Base-by-base conservation (phyloP, 2,329 filamentous ascomycete species). In the Colletotrichum sp. region DNA sequence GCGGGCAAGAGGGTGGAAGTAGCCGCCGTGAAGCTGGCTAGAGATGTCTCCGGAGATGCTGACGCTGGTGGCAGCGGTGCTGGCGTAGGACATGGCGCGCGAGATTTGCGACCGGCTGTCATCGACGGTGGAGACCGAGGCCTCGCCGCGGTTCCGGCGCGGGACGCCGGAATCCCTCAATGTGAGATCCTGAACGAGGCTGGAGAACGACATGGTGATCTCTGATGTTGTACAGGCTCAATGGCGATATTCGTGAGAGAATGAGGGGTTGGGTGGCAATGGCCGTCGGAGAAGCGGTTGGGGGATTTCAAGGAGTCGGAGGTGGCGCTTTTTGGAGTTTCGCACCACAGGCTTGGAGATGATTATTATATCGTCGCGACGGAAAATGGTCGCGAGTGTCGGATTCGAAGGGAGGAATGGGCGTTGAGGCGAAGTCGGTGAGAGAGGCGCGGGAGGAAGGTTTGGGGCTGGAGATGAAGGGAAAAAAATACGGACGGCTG, bases 11-110 rank as follows among this genome's bases (percentile, higher is more conserved):
- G 95, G 94, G 81, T 97, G 95, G 81, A 92, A 93, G 85, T 96
- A 96, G 74, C 95, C 95, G 69, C 94, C 93, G 82, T 97, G 95
- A 57, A 96, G 90, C 85, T 96, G 95, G 84, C 94, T 96, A 16
- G 93, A 93, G 79, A 97, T 96, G 81, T 96, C 94, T 69, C 92
- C 92, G 3, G 91, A 87, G 79, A 93, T 93, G 89, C 92, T 93
- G 78, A 93, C 92, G 82, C 92, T 93, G 32, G 92, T 93, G 60
- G 92, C 92, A 71, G 91, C 86, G 16, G 92, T 93, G 87, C 92
- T 93, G 78, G 92, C 85, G 81, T 93, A 93, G 24, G 92, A 93
- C 88, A 91, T 91, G 81, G 91, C 90, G 71, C 90, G 87, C 26
- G 92, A 93, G 78, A 93, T 84, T 82, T 91, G 91, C 66, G 92